A percentile compares a stretch with the other conserved stretches of the same genome.
Evolutionary conservation across 2,329 filamentous ascomycete species (phyloP).

Genomic region (Aspergillus sp.): DNA sequence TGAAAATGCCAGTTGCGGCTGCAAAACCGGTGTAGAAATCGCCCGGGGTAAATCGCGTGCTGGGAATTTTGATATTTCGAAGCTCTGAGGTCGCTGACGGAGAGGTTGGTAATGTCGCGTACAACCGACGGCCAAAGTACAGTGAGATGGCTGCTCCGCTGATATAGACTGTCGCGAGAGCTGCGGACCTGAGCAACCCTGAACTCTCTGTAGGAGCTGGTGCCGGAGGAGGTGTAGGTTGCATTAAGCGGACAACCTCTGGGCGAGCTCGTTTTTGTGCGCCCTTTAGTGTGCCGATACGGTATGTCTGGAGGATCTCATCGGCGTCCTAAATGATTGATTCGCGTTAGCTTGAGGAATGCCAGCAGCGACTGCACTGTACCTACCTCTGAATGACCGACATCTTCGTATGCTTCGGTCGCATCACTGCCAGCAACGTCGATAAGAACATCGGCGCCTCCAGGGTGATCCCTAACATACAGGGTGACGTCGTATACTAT

Average conservation of each 20-base stretch:
- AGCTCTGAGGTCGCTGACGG: not conserved
- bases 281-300: constrained; percentile 37
- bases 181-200: not conserved
- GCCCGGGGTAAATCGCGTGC: not conserved
- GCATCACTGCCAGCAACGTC: constrained; percentile 46
- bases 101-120: not conserved
- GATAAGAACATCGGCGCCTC: constrained; percentile 41
- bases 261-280: constrained; percentile 19
- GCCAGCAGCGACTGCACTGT: not conserved
- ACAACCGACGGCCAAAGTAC: not conserved
- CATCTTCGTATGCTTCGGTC: constrained; percentile 45
- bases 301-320: constrained; percentile 40
- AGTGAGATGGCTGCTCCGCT: not conserved
- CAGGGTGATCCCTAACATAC: constrained; percentile 61
- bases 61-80: not conserved
- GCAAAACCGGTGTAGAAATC: not conserved
- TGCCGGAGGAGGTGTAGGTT: not conserved
- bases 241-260: constrained; percentile 18
- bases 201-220: not conserved
- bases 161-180: not conserved
- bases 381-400: constrained; percentile 42
- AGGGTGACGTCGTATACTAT: constrained; percentile 60
- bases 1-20: not conserved
- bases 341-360: not conserved
- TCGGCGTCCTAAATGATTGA: constrained; percentile 37